Base-by-base conservation (phyloP, 305 asterid species). In the Fraxinus velutina region DNA sequence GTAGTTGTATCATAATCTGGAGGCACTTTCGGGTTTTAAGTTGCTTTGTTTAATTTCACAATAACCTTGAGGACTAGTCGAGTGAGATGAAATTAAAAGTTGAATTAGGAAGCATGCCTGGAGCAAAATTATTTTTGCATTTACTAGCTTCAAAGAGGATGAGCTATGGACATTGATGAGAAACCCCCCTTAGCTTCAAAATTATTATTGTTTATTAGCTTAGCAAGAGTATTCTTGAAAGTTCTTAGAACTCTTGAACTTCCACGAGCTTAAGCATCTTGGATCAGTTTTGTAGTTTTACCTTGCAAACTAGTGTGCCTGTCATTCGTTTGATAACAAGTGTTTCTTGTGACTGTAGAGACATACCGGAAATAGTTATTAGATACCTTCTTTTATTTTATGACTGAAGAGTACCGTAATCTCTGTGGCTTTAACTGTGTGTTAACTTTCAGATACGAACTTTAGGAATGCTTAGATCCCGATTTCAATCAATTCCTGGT, bases 401-500 rank as follows among this genome's bases (percentile, higher is more conserved):
- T 57, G 70, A 6, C 7, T 15, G 83, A 64, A 29, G 75, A 44
- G 57, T 33, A 55, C 24, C 36, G 37, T 27, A 80, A 66, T 78
- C 64, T 85, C 80, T 55, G 77, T 78, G 84, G 81, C 80, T 77
- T 78, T 80, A 79, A 74, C 70, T 37, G 52, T 52, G 64, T 37
- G 36, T 33, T 84, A 37, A 70, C 81, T 80, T 90, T 78, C 92
- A 96, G 99, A 96, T 96, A 83, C 93, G 98, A 81, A 96, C 99
- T n/a, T 79, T 96, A 21, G 99, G 97, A 84, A 96, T 96, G 99
- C 93, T 96, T 87, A 86, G 99, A 85, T 96, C 99, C 83, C 89
- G 98, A 19, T 96, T 96, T 86, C 89, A 88, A 84, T 88, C 99
- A 24, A 81, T 96, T 78, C 99, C 99, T 84, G 94, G 93, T 86